Evolutionary conservation across 2,329 filamentous ascomycete species (phyloP), one percentile per base, ranked within the genome.

Genomic region (Thielaviopsis musarum): DNA sequence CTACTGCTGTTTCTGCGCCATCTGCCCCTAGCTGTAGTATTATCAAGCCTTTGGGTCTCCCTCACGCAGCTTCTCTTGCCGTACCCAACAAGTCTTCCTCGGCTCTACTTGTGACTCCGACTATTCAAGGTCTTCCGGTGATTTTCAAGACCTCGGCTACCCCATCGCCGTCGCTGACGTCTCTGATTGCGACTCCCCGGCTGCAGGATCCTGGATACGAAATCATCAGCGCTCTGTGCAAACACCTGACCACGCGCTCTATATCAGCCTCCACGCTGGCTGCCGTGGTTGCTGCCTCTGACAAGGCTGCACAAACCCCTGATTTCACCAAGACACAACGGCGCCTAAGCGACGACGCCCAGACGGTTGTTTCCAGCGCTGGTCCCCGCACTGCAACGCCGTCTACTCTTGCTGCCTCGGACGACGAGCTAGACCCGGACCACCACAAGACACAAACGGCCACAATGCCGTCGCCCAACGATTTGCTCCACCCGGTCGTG

Each of bases 401-500:
- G 41, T 26, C 59, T 19, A 51, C 61, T 5, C 58, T 52, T 15
- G 38, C 38, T 17, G 38, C 38, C 38, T 45, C 38, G 38, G 38
- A 45, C 15, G 38, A 45, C 38, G 38, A 45, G 17, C 15, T 45
- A 7, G 38, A 45, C 38, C 4, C 38, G 13, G 38, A 49, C 56
- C 28, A 49, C 45, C 12, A 58, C 21, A 6, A 58, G 22, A n/a
- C n/a, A 45, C 19, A 58, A 5, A 34, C 24, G 28, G 22, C 56
- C 24, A 49, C 48, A n/a, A 58, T 24, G 60, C 65, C 69, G 34
- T 64, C 71, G 59, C 76, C 77, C 63, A 75, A 74, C 68, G 77
- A 79, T 65, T 74, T 74, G 64, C 69, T 81, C 66, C 71, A 80
- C 68, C 73, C 77, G 65, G 71, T 73, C 19, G 22, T 61, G 45